Evolutionary conservation across 1,284 basidiomycete genomes (phyloP), one percentile per base, ranked within the genome.

Genomic region (Boletus sp.): DNA sequence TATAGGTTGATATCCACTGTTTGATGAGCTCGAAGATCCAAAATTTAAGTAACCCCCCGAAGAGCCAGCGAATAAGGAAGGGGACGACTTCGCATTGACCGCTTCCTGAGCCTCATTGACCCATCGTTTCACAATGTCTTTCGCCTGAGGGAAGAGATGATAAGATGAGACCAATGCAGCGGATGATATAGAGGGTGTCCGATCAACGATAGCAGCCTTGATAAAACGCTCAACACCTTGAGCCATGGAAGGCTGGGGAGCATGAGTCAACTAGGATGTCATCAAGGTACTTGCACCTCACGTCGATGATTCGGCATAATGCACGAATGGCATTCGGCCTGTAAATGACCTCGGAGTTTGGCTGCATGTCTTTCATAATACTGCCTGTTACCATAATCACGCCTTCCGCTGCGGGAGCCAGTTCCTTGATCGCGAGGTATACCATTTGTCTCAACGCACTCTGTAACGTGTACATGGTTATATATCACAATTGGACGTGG

Each of bases 361-460:
- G 93, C 74, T 99, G 97, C 94, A 99, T 99, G 74, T 99, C 97
- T 83, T 99, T 99, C 96, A 98, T 98, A 78, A 99, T 99, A 73
- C 95, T 98, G 73, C 93, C 95, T 9, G 97, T 99, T 68, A 98
- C 96, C 95, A 99, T 99, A 72, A 99, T 98, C 43, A 98, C 94
- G 82, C 99, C 97, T 78, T 99, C 95, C 23, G 97, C 95, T n/a
- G 93, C 91, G 48, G 88, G 90, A 33, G 95, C 92, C 23, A 99
- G 86, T 79, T 99, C 97, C 81, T 99, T 99, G 82, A 99, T 98
- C 56, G 96, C 93, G 61, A 99, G 85, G 80, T 99, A 99, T 47
- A 99, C 97, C 83, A 97, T 97, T 79, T 99, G 97, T 65, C 97
- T 88, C 59, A 99, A 81, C 6, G 95, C 97, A 68, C 91, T 92